phyloP scores from a whole-genome alignment of 805 yeast genomes.

The Ogataea degrootiae region DNA sequence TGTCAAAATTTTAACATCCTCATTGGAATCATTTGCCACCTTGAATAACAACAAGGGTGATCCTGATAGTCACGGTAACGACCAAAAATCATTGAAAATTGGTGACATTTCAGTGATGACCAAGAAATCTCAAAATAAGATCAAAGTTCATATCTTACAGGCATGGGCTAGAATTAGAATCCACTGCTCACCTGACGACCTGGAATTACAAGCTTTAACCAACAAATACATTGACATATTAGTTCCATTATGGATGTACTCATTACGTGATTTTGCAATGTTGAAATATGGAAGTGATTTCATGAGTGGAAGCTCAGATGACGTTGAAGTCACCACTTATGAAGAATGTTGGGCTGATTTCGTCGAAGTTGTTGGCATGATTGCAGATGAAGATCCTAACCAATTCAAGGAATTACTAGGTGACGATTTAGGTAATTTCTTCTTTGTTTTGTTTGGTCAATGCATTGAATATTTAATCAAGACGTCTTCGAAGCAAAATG shows the following conservation, averaged over 20 bases:
- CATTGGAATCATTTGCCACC: slow-evolving; percentile 54
- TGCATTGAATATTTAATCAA: slow-evolving; percentile 72
- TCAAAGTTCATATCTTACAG: slow-evolving; percentile 57
- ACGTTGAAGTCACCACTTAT: slow-evolving; percentile 42
- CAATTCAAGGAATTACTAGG: slow-evolving; percentile 44
- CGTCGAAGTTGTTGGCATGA: slow-evolving; percentile 66
- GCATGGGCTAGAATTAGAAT: slow-evolving; percentile 67
- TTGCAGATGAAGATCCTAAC: slow-evolving; percentile 47
- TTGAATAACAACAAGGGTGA: slow-evolving; percentile 19
- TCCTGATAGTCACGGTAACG: slow-evolving; percentile 16
- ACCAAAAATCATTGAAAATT: slow-evolving; percentile 38
- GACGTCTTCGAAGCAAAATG: slow-evolving; percentile 18
- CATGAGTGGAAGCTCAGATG: slow-evolving; percentile 34
- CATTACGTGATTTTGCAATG: slow-evolving; percentile 69
- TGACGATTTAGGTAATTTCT: slow-evolving; percentile 59
- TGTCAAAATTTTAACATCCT: slow-evolving; percentile 56
- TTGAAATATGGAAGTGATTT: slow-evolving; percentile 45
- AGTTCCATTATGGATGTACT: slow-evolving; percentile 74
- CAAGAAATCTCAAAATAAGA: slow-evolving; percentile 42
- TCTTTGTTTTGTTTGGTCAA: slow-evolving; percentile 77
- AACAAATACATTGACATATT: slow-evolving; percentile 54
- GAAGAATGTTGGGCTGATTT: slow-evolving; percentile 70
- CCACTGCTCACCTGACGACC: slow-evolving; percentile 28
- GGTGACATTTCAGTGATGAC: slow-evolving; percentile 51
- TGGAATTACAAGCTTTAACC: slow-evolving; percentile 45